phyloP scores from a whole-genome alignment of 352 stramenopile genomes.

The Thraustochytrium striatum region DNA sequence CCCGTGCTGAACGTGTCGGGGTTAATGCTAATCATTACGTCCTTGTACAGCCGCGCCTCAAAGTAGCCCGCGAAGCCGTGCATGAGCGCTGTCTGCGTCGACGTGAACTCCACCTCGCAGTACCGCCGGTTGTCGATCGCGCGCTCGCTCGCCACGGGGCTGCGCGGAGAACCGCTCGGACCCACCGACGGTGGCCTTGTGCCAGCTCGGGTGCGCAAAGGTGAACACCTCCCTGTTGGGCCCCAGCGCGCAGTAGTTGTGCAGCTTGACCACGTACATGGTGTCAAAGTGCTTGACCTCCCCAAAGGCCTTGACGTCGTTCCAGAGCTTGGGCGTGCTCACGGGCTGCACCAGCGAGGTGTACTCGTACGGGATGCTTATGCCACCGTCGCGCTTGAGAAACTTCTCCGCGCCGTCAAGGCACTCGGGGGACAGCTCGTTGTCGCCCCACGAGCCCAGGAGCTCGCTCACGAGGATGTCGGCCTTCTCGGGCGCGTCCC shows the following conservation, averaged over 20 bases:
- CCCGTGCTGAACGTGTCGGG: constrained; percentile 86
- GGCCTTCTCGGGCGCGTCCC: constrained; percentile 69
- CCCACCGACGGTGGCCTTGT: constrained; percentile 6
- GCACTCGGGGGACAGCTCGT: constrained; percentile 98
- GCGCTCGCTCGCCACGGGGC: neutral
- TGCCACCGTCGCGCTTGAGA: constrained; percentile 74
- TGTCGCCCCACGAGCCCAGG: constrained; percentile 94
- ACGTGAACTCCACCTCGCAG: constrained; percentile 52
- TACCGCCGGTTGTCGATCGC: constrained; percentile 77
- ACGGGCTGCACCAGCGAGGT: constrained; percentile 90
- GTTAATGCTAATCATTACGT: constrained; percentile 89
- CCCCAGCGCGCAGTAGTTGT: constrained; percentile 79
- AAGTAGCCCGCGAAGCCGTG: constrained; percentile 93
- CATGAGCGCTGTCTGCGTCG: constrained; percentile 60
- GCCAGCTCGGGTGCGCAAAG: constrained; percentile 84
- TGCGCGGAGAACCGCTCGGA: neutral
- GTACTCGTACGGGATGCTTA: constrained; percentile 83
- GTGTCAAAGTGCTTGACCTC: constrained; percentile 69
- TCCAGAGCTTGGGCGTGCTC: constrained; percentile 87
- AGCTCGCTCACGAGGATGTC: constrained; percentile 94
- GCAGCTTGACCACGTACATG: constrained; percentile 92
- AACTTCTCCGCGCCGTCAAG: constrained; percentile 87
- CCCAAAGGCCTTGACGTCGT: constrained; percentile 67
- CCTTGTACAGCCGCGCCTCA: constrained; percentile 84
- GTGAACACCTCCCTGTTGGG: constrained; percentile 81